Evolutionary conservation across 148 eudicot species (phyloP), one percentile per base, ranked within the genome.

Genomic region (Persicaria tinctoria): DNA sequence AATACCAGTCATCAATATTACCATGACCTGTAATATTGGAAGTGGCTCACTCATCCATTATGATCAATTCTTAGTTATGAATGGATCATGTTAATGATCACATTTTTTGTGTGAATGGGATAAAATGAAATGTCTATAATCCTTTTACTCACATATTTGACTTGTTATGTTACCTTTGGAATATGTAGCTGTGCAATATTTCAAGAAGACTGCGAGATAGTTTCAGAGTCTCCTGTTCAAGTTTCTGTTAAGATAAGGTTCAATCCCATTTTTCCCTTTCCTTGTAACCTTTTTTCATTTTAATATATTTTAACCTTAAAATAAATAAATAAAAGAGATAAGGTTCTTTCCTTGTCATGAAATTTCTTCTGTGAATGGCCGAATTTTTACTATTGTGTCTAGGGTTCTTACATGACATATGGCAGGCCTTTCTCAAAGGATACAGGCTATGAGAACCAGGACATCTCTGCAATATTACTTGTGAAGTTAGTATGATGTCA

Each of bases 381-480:
- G 23, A 45, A 41, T 72, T 55, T 4, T 73, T 66, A 44, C 48
- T 12, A 5, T 13, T 77, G 71, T 80, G 78, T 81, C 73, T 48
- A 46, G 74, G 14, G 64, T 66, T 46, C 69, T 45, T 72, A 45
- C 46, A 69, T 80, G 48, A 57, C 32, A 23, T 60, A 54, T 72
- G 57, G 73, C 81, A 94, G 99, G 91, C 99, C 99, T 27, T 88
- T 90, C 86, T 92, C 90, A 14, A 92, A 90, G 87, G 97, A 92
- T 84, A 84, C 96, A 47, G 97, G 99, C 45, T 90, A 89, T 53
- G 99, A 92, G 77, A 87, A 88, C 80, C 77, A 81, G 77, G 94
- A 95, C 78, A 86, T 95, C 80, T 90, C 97, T 59, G 99, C 91
- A 75, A 76, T 84, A 81, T 89, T 95, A 80, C 79, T 85, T 56